Evolutionary conservation across 1,284 basidiomycete genomes (phyloP), one percentile per base, ranked within the genome.

Genomic region (Hortiboletus rubellus): DNA sequence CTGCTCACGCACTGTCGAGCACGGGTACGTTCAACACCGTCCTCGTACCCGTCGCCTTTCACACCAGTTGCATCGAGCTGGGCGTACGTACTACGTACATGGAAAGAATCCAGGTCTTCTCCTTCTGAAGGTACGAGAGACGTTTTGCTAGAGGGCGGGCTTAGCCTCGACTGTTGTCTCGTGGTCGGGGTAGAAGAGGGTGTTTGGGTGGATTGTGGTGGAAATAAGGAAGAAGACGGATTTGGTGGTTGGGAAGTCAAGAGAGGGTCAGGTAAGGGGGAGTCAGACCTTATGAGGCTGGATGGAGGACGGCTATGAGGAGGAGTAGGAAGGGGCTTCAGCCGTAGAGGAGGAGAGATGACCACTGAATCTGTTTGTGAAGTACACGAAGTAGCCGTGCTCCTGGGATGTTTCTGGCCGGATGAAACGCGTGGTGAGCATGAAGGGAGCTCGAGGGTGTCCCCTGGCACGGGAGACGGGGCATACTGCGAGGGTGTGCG

Each of bases 11-110:
- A 84, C 49, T 89, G 77, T 50, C 90, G 83, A n/a, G 93, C 93
- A 55, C 94, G 82, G n/a, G 94, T 97, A 42, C 93, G 84, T 75
- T 97, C 94, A 15, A 94, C 81, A 38, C 94, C 94, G 63, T 96
- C 93, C 63, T 91, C 89, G 75, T 88, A 93, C 0, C 94, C 94
- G 71, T 97, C 94, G 4, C 94, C 94, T 67, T 86, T 90, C 33
- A 97, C 94, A 22, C 94, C 94, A 47, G 83, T 83, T 10, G 82
- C 75, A 46, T 96, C 92, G 15, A 97, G 80, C 59, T 91, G 82
- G 0, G 94, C 94, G 68, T 97, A 96, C 0, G 92, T 95, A 54
- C 85, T 90, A 38, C 94, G 84, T 11, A 96, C 89, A 73, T 93
- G 87, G 68, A 91, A 94, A 15, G 90, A 83, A 71, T 96, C 94